These are phyloP conservation scores for Castanea crenata DNA, from an alignment of 306 rosid genomes.

Conservation along the genomic window DNA sequence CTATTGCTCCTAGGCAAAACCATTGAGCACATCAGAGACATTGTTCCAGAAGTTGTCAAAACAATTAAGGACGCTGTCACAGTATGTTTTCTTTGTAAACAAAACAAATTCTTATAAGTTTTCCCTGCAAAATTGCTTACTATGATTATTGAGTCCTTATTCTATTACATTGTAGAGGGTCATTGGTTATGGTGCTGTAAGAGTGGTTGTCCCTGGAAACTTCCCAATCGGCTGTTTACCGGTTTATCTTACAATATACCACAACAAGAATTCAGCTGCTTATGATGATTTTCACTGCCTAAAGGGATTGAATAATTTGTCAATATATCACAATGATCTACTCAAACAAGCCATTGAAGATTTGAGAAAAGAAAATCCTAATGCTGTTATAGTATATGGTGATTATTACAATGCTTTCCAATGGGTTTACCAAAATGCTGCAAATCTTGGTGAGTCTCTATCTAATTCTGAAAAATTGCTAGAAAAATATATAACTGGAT, in stretches of 20 bases:
- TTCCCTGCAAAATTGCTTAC: neutral
- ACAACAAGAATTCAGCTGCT: slow-evolving; percentile 1
- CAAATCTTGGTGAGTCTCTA: neutral
- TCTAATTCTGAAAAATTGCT: neutral
- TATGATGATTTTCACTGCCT: slow-evolving; percentile 12
- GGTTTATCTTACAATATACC: slow-evolving; percentile 6
- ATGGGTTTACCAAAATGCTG: slow-evolving; percentile 11
- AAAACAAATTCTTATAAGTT: neutral
- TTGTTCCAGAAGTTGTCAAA: slow-evolving; percentile 25
- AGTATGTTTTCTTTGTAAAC: neutral
- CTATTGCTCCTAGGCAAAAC: slow-evolving; percentile 16
- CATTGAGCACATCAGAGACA: neutral
- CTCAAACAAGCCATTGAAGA: slow-evolving; percentile 9
- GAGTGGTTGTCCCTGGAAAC: slow-evolving; percentile 22
- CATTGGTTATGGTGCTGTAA: slow-evolving; percentile 8
- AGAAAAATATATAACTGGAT: neutral
- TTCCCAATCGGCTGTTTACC: slow-evolving; percentile 21
- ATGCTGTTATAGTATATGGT: slow-evolving; percentile 9
- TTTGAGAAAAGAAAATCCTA: slow-evolving; percentile 13
- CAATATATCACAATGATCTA: slow-evolving; percentile 18
- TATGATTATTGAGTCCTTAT: neutral
- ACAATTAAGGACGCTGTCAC: slow-evolving; percentile 11
- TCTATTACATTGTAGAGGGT: slow-evolving; percentile 3
- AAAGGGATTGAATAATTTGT: neutral
- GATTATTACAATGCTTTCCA: slow-evolving; percentile 19